Evolutionary conservation across 345 rosid genomes (phyloP).

Genomic region (Fremontodendron californicum): DNA sequence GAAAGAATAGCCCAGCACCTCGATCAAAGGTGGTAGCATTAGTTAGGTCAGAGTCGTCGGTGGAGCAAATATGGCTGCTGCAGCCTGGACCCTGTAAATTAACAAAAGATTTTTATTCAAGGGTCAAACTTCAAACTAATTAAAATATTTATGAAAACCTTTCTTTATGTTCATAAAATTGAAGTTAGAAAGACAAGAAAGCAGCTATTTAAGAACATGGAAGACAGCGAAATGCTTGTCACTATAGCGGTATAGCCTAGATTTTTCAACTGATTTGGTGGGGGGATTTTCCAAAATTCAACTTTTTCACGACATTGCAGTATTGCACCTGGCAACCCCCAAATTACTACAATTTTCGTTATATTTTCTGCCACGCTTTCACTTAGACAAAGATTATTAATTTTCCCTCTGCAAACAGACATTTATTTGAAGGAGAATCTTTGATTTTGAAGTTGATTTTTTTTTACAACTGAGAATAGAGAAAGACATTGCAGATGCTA

Average conservation of each 20-base stretch:
- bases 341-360: background rate
- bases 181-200: background rate
- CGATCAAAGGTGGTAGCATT: background rate
- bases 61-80: background rate
- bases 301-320: slow-evolving; percentile 12
- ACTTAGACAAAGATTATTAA: no score
- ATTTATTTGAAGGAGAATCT: background rate
- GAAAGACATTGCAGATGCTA: no score
- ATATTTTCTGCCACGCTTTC: slow-evolving; percentile 5
- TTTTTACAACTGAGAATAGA: no score
- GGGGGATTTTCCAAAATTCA: background rate
- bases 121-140: background rate
- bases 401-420: background rate
- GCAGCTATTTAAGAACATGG: background rate
- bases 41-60: no score
- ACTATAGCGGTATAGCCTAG: slow-evolving; percentile 3
- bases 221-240: slow-evolving; percentile 7
- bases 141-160: background rate
- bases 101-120: background rate
- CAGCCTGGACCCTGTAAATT: background rate
- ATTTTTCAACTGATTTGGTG: slow-evolving; percentile 11
- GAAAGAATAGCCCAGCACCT: background rate
- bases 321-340: slow-evolving; percentile 1
- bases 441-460: no score
- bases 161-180: background rate